Evolutionary conservation across 208 protist species (phyloP), one percentile per base, ranked within the genome.

Genomic region (Phytomonas francai): DNA sequence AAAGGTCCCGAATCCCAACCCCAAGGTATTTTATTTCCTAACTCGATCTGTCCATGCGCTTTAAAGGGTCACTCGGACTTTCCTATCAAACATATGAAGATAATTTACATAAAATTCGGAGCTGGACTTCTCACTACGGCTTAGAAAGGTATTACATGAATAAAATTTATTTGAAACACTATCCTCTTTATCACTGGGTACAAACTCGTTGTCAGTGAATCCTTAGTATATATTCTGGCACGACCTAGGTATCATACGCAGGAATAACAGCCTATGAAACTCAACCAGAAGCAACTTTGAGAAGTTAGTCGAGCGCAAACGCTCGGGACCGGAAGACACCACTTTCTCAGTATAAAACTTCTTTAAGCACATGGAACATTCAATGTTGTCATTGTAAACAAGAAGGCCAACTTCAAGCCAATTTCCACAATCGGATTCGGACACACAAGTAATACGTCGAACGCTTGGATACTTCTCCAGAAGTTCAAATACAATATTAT

Each of bases 381-480:
- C 80, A 31, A 87, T 76, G 36, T 63, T 79, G 5, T 63, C 75
- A 42, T 58, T 78, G 19, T 77, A 71, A 22, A 74, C 76, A 6
- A 94, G 74, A 19, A 76, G 74, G 31, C 80, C 73, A 34, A 76
- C 81, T 65, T 79, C 73, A 22, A 92, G 64, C 83, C 83, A 92
- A 39, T 79, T 84, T 68, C 68, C 79, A 68, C 89, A 95, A 30
- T 74, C 75, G 77, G 76, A 39, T 76, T 83, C 1, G 84, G 83
- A 71, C 89, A 95, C n/a, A 79, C 79, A 12, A 32, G 80, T 80
- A 45, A 36, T 79, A 25, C 81, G 85, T 59, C 72, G 60, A 51
- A 94, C 70, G 4, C 91, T 88, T 14, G 63, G 67, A 79, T 97
- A 95, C 74, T 94, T 85, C 16, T 57, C 39, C 29, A 91, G 71